A percentile compares a stretch with the other conserved stretches of the same genome.
Conservation (phyloP, 768 basidiomycete species). For the Ephemerocybe angulata region DNA sequence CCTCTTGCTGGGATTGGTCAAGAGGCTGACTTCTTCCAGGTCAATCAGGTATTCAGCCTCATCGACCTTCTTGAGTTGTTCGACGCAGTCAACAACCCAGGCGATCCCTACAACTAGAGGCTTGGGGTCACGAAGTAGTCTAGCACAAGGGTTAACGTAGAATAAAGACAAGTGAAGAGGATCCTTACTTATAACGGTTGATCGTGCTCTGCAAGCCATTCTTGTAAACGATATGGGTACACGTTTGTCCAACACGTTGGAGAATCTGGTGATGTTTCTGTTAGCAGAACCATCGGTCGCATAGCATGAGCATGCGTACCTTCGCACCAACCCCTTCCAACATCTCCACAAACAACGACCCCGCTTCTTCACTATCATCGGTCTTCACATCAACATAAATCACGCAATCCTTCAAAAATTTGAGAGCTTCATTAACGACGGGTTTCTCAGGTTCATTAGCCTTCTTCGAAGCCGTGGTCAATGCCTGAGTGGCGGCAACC, state of each 20-base stretch:
- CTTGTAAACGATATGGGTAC: slow-evolving; percentile 86
- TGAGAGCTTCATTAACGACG: slow-evolving; percentile 33
- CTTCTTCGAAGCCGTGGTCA: slow-evolving; percentile 17
- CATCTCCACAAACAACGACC: slow-evolving; percentile 80
- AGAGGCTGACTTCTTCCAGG: slow-evolving; percentile 48
- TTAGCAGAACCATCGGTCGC: not conserved
- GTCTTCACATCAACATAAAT: slow-evolving; percentile 89
- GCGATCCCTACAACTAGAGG: slow-evolving; percentile 79
- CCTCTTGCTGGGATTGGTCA: slow-evolving; percentile 56
- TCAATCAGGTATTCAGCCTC: slow-evolving; percentile 66
- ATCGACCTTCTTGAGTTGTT: slow-evolving; percentile 58
- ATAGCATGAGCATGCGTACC: slow-evolving; percentile 40
- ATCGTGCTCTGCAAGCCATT: slow-evolving; percentile 75
- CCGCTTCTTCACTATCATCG: slow-evolving; percentile 79
- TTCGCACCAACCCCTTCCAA: slow-evolving; percentile 74
- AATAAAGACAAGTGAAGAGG: not conserved
- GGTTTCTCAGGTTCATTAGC: slow-evolving; percentile 19
- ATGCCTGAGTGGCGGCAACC: slow-evolving; percentile 18
- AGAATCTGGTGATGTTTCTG: slow-evolving; percentile 44
- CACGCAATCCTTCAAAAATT: slow-evolving; percentile 65
- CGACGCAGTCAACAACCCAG: slow-evolving; percentile 87
- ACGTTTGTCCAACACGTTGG: slow-evolving; percentile 61
- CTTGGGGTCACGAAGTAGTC: slow-evolving; percentile 61
- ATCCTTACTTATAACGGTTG: slow-evolving; percentile 59
- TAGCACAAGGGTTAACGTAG: slow-evolving; percentile 19